Conservation (phyloP, 768 basidiomycete genomes). For the Termitomyces sp. region DNA sequence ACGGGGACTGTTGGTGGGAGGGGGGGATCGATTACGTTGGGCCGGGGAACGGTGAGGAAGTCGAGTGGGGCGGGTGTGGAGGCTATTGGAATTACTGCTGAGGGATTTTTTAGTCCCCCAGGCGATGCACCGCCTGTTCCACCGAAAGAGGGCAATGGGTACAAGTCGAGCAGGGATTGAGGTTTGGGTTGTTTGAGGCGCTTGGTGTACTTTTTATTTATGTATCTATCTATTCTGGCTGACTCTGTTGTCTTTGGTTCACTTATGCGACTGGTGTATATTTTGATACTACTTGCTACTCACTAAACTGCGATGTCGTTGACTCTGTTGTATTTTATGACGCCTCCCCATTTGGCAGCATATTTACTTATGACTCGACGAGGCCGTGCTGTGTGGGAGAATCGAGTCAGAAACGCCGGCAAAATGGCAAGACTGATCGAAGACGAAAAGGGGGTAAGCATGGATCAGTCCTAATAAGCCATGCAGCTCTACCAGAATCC, state of each 20-base stretch:
- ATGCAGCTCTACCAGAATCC: not conserved
- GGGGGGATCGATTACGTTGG: conserved; percentile 60
- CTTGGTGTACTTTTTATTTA: not conserved
- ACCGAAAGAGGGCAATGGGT: not conserved
- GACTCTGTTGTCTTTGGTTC: not conserved
- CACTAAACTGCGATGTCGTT: not conserved
- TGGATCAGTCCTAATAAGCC: not conserved
- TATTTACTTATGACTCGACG: not conserved
- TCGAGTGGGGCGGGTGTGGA: conserved; percentile 69
- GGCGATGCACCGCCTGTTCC: not conserved
- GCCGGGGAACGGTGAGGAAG: conserved; percentile 55
- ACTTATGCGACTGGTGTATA: not conserved
- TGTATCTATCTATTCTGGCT: not conserved
- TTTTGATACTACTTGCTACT: not conserved
- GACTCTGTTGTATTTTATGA: not conserved
- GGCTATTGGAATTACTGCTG: conserved; percentile 68
- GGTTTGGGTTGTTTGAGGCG: not conserved
- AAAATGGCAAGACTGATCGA: conserved; percentile 10
- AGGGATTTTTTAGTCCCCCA: conserved; percentile 71
- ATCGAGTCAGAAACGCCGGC: conserved; percentile 10
- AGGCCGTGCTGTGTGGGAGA: conserved; percentile 2
- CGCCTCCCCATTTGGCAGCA: not conserved
- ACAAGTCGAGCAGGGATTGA: not conserved
- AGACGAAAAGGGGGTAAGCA: conserved; percentile 6
- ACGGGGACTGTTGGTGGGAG: conserved; percentile 26